phyloP scores from a whole-genome alignment of 257 asterid genomes.

The Gardenia jasminoides region DNA sequence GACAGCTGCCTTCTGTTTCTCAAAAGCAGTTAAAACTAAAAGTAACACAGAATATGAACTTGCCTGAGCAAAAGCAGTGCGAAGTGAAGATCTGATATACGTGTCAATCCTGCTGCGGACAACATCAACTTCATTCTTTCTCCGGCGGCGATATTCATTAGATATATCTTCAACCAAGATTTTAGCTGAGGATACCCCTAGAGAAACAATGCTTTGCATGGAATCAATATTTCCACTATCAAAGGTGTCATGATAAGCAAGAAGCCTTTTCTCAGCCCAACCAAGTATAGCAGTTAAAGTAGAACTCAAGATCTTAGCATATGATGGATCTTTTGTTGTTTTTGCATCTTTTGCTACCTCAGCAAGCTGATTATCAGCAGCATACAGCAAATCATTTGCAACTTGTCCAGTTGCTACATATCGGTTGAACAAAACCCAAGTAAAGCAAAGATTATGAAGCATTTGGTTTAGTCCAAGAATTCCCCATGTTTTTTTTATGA shows the following conservation, averaged over 20 bases:
- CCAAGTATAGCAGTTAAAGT: constrained; percentile 91
- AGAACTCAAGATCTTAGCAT: constrained; percentile 74
- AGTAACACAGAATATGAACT: constrained; percentile 31
- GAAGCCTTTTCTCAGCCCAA: constrained; percentile 97
- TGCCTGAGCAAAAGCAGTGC: constrained; percentile 99
- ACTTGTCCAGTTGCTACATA: constrained; percentile 88
- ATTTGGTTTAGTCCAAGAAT: constrained; percentile 79
- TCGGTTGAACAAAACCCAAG: constrained; percentile 90
- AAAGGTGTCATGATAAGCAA: constrained; percentile 96
- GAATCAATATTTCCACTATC: constrained; percentile 67
- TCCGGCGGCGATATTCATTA: constrained; percentile 86
- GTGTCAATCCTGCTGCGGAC: constrained; percentile 91
- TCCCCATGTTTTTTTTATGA: constrained; percentile 92
- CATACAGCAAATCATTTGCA: constrained; percentile 67
- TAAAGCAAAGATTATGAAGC: constrained; percentile 86
- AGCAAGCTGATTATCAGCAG: constrained; percentile 77
- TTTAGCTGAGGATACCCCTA: constrained; percentile 87
- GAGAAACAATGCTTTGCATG: constrained; percentile 82
- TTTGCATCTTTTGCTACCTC: constrained; percentile 95
- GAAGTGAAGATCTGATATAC: constrained; percentile 92
- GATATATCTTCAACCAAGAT: constrained; percentile 93
- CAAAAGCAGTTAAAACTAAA: background rate
- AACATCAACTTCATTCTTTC: constrained; percentile 89
- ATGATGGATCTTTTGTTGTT: constrained; percentile 67
- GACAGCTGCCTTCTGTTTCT: background rate